These are phyloP conservation scores for Nakazawaea siamensis DNA, from an alignment of 805 yeast genomes.

Conservation along the genomic window DNA sequence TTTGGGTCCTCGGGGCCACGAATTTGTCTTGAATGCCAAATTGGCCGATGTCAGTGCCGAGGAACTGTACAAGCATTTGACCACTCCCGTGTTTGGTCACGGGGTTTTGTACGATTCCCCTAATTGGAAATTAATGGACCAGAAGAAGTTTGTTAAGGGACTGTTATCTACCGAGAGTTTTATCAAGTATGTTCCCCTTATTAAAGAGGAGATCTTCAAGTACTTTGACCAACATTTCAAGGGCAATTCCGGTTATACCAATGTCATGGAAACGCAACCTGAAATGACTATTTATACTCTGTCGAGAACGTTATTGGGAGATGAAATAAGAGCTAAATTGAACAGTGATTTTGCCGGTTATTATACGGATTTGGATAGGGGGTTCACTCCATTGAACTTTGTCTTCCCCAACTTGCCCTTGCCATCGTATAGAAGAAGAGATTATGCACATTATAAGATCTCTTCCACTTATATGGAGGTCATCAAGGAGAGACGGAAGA, in stretches of 20 bases:
- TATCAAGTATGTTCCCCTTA: constrained; percentile 78
- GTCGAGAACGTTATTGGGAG: constrained; percentile 82
- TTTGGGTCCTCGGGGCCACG: constrained; percentile 96
- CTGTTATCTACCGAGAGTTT: constrained; percentile 85
- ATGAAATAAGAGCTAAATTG: constrained; percentile 79
- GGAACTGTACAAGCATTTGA: constrained; percentile 89
- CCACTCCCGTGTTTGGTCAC: constrained; percentile 98
- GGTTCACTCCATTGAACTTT: constrained; percentile 93
- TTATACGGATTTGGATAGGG: constrained; percentile 90
- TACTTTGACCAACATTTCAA: constrained; percentile 60
- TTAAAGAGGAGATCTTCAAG: constrained; percentile 65
- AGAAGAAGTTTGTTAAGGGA: constrained; percentile 90
- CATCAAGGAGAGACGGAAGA: constrained; percentile 63
- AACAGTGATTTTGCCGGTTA: constrained; percentile 77
- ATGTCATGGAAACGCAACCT: constrained; percentile 81
- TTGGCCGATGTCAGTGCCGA: constrained; percentile 89
- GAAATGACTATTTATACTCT: constrained; percentile 97
- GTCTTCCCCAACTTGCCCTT: constrained; percentile 94
- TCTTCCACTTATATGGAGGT: constrained; percentile 74
- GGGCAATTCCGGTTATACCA: constrained; percentile 36
- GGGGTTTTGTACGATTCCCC: constrained; percentile 98
- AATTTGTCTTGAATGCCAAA: constrained; percentile 88
- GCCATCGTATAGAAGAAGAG: constrained; percentile 69
- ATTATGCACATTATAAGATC: constrained; percentile 77
- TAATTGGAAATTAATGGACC: constrained; percentile 91